Conservation (phyloP, 75 land plant genomes). For the Sequoia sempervirens region DNA sequence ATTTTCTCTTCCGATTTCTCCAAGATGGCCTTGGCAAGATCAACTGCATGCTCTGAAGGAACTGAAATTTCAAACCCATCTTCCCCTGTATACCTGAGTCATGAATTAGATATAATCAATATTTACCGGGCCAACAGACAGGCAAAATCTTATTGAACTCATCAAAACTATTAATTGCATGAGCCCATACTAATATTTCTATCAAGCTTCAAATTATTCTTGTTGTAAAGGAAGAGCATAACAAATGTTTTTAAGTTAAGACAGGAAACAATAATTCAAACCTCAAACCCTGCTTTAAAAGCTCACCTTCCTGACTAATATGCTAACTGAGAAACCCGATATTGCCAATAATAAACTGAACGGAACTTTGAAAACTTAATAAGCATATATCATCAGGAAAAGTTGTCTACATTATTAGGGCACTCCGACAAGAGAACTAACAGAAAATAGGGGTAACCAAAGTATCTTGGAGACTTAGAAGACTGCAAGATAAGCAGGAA, state of each 20-base stretch:
- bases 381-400: neutral
- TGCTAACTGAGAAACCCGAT: neutral
- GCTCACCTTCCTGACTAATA: neutral
- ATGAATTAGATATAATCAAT: neutral
- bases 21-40: constrained; percentile 80
- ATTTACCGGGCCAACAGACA: neutral
- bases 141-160: neutral
- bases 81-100: constrained; percentile 91
- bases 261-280: neutral
- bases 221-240: neutral
- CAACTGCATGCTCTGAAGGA: constrained; percentile 77
- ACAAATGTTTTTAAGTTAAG: neutral
- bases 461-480: neutral
- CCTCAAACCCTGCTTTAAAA: neutral
- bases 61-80: constrained; percentile 99
- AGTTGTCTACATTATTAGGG: neutral
- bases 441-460: neutral
- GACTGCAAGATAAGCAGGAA: too few species aligned
- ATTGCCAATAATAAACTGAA: neutral
- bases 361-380: neutral
- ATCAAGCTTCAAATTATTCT: neutral
- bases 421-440: neutral
- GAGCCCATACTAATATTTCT: neutral
- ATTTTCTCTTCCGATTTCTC: constrained; percentile 85
- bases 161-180: neutral